These are phyloP conservation scores for Boletus subparvulus DNA, from an alignment of 768 basidiomycete genomes.

Conservation along the genomic window DNA sequence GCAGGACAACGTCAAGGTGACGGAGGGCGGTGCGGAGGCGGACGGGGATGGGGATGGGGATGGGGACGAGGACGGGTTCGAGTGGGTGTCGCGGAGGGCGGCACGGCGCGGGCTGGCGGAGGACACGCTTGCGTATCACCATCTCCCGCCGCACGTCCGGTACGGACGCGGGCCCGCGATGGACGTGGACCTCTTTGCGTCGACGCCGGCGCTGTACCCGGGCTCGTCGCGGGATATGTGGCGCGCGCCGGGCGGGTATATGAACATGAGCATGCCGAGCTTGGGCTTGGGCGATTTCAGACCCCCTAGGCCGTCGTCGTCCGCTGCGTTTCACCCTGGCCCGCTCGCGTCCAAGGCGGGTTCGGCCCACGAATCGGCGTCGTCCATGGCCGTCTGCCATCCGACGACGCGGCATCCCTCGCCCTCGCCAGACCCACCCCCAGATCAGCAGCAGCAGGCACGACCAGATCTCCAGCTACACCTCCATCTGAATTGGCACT, in stretches of 20 bases:
- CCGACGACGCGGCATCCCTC: conserved; percentile 16
- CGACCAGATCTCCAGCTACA: conserved; percentile 83
- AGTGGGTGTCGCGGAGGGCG: conserved; percentile 75
- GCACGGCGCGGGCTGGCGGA: conserved; percentile 52
- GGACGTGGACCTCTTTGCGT: conserved; percentile 60
- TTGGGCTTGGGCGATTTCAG: conserved; percentile 40
- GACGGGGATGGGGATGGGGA: conserved; percentile 33
- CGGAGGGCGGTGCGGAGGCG: conserved; percentile 44
- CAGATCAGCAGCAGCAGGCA: conserved; percentile 28
- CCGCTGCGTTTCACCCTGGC: conserved; percentile 32
- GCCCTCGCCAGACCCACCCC: conserved; percentile 12
- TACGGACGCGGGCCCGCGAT: conserved; percentile 57
- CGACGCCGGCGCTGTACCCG: conserved; percentile 47
- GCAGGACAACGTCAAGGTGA: conserved; percentile 43
- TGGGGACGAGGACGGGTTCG: conserved; percentile 72
- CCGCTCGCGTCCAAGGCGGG: conserved; percentile 30
- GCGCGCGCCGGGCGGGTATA: conserved; percentile 27
- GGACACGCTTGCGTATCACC: conserved; percentile 59
- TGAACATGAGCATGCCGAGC: conserved; percentile 37
- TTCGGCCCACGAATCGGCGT: conserved; percentile 11
- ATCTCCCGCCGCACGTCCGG: conserved; percentile 71
- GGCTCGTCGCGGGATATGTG: conserved; percentile 45
- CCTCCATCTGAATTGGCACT: conserved; percentile 80
- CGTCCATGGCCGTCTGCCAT: conserved; percentile 18
- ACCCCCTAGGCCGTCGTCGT: conserved; percentile 22